These are phyloP conservation scores for Kurtzmaniella natalensis DNA, from an alignment of 1,139 yeast species.

Conservation along the genomic window DNA sequence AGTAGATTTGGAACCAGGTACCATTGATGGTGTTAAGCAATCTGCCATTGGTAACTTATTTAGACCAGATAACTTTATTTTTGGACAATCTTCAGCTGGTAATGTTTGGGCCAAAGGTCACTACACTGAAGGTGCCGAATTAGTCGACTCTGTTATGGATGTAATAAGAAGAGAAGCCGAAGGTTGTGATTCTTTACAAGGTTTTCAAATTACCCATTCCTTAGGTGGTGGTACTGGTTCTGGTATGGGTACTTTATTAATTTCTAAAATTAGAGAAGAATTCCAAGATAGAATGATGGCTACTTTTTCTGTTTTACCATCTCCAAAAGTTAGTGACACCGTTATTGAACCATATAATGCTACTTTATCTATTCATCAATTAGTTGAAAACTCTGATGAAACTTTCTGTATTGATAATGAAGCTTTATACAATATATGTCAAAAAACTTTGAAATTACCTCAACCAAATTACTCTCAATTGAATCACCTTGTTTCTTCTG, in stretches of 20 bases:
- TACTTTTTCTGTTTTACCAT: slow-evolving; percentile 87
- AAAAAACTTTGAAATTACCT: slow-evolving; percentile 72
- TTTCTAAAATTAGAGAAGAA: slow-evolving; percentile 80
- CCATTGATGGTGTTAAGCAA: slow-evolving; percentile 77
- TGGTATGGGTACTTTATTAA: slow-evolving; percentile 87
- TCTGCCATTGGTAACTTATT: slow-evolving; percentile 77
- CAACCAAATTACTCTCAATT: slow-evolving; percentile 78
- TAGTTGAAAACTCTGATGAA: slow-evolving; percentile 86
- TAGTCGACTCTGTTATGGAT: slow-evolving; percentile 84
- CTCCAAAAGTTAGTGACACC: slow-evolving; percentile 87
- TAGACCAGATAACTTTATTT: slow-evolving; percentile 87
- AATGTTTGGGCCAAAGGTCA: slow-evolving; percentile 97
- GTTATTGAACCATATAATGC: slow-evolving; percentile 95
- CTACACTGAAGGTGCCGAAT: slow-evolving; percentile 93
- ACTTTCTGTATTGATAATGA: slow-evolving; percentile 94
- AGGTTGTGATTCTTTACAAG: slow-evolving; percentile 87
- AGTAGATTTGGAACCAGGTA: slow-evolving; percentile 91
- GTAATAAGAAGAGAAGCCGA: slow-evolving; percentile 92
- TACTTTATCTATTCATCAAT: slow-evolving; percentile 85
- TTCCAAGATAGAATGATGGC: slow-evolving; percentile 96
- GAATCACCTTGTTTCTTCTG: slow-evolving; percentile 78
- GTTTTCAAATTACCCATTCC: slow-evolving; percentile 91
- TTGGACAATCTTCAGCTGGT: slow-evolving; percentile 90
- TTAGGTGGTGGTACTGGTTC: slow-evolving; percentile 97
- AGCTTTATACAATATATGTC: slow-evolving; percentile 86